Evolutionary conservation across 2,329 filamentous ascomycete genomes (phyloP).

Genomic region (Colletotrichum paranaense): DNA sequence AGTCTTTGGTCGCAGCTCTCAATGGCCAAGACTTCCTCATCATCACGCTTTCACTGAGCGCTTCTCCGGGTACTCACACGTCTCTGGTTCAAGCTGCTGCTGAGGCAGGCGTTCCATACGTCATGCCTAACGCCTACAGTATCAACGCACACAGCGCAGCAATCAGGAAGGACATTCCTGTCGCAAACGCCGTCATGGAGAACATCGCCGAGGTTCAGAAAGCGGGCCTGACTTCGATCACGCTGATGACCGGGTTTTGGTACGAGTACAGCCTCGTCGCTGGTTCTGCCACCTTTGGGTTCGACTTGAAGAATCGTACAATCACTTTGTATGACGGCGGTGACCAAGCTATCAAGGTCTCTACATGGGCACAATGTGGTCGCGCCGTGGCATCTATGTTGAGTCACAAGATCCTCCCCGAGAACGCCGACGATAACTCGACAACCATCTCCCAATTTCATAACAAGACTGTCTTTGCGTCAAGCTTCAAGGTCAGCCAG

Average conservation of each 20-base stretch:
- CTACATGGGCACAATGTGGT: slow-evolving; percentile 70
- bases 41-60: slow-evolving; percentile 56
- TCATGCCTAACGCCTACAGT: slow-evolving; percentile 62
- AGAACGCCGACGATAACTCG: slow-evolving; percentile 17
- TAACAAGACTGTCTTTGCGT: slow-evolving; percentile 62
- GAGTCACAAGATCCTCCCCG: slow-evolving; percentile 44
- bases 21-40: slow-evolving; percentile 63
- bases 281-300: slow-evolving; percentile 53
- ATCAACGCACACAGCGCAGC: slow-evolving; percentile 25
- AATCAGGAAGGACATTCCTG: slow-evolving; percentile 42
- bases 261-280: slow-evolving; percentile 61
- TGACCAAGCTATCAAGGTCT: slow-evolving; percentile 62
- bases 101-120: slow-evolving; percentile 60
- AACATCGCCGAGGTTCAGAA: slow-evolving; percentile 26
- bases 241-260: slow-evolving; percentile 60
- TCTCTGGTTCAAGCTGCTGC: slow-evolving; percentile 61
- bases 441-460: slow-evolving; percentile 39
- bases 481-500: slow-evolving; percentile 70
- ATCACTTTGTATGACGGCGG: slow-evolving; percentile 65
- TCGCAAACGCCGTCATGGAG: slow-evolving; percentile 47
- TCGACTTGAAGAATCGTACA: slow-evolving; percentile 56
- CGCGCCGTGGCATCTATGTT: slow-evolving; percentile 50
- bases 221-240: slow-evolving; percentile 40
- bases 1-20: slow-evolving; percentile 59
- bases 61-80: slow-evolving; percentile 52